A percentile compares a stretch with the other conserved stretches of the same genome.
These are phyloP conservation scores for Boletus sensibilis DNA, from an alignment of 768 basidiomycete species.

Conservation along the genomic window DNA sequence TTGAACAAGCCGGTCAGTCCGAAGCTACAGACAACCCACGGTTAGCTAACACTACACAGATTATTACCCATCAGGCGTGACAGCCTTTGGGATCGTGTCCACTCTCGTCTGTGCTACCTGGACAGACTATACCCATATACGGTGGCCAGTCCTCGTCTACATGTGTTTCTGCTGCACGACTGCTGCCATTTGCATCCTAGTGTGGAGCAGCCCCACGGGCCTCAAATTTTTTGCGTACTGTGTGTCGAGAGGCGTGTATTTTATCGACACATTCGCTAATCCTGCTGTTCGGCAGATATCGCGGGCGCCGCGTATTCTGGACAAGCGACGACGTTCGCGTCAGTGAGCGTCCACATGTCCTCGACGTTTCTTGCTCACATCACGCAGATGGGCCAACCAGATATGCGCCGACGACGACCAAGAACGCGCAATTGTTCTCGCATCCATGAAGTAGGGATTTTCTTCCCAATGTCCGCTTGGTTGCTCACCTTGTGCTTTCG, in stretches of 20 bases:
- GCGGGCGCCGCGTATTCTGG: constrained; percentile 71
- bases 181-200: constrained; percentile 56
- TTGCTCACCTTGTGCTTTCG: neutral
- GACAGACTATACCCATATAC: constrained; percentile 56
- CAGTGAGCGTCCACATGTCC: constrained; percentile 21
- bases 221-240: constrained; percentile 80
- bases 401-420: constrained; percentile 69
- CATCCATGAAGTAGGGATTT: constrained; percentile 67
- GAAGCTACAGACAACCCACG: neutral
- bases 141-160: constrained; percentile 66
- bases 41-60: constrained; percentile 30
- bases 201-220: constrained; percentile 56
- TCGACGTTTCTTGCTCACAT: neutral
- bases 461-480: neutral
- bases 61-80: constrained; percentile 62
- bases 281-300: constrained; percentile 37
- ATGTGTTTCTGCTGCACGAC: constrained; percentile 56
- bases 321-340: constrained; percentile 77
- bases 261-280: neutral
- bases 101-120: constrained; percentile 61
- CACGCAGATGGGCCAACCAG: constrained; percentile 72
- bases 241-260: constrained; percentile 27
- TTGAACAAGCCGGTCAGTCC: constrained; percentile 55
- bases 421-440: constrained; percentile 66
- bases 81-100: constrained; percentile 62